These are phyloP conservation scores for Lentinus tigrinus DNA, from an alignment of 768 basidiomycete genomes.

Conservation along the genomic window DNA sequence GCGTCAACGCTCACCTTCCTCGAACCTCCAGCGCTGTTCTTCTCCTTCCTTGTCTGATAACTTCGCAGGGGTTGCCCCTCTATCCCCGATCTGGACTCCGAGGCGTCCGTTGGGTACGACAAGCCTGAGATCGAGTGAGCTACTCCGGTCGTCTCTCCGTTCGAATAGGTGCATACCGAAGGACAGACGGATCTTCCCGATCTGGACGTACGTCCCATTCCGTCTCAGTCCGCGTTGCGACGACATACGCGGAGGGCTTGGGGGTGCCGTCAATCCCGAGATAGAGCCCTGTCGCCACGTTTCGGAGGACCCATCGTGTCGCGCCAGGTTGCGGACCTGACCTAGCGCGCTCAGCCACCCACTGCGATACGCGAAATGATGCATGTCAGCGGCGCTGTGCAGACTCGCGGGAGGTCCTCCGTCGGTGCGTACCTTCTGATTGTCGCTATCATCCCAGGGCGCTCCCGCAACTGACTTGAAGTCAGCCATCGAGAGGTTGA, in stretches of 20 bases:
- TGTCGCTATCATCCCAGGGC: slow-evolving; percentile 39
- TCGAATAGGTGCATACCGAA: slow-evolving; percentile 38
- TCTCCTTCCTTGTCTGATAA: slow-evolving; percentile 9
- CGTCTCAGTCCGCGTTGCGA: slow-evolving; percentile 37
- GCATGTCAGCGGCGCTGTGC: background rate
- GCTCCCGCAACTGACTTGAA: slow-evolving; percentile 51
- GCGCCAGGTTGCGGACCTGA: slow-evolving; percentile 26
- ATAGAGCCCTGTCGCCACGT: slow-evolving; percentile 40
- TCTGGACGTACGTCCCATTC: slow-evolving; percentile 54
- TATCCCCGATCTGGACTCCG: background rate
- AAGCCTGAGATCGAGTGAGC: background rate
- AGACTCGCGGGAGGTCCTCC: background rate
- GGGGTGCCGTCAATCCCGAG: slow-evolving; percentile 36
- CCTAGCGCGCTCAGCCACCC: slow-evolving; percentile 39
- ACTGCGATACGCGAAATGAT: slow-evolving; percentile 32
- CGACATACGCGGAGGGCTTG: slow-evolving; percentile 27
- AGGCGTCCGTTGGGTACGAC: background rate
- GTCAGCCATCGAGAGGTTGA: slow-evolving; percentile 57
- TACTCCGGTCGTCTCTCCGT: background rate
- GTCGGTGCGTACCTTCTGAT: slow-evolving; percentile 44
- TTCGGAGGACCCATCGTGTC: slow-evolving; percentile 37
- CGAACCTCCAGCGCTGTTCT: slow-evolving; percentile 12
- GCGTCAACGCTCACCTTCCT: slow-evolving; percentile 5
- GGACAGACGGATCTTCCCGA: slow-evolving; percentile 32
- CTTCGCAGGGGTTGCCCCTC: background rate